Evolutionary conservation across 2,329 filamentous ascomycete genomes (phyloP).

Genomic region (Plectosphaerella plurivora): DNA sequence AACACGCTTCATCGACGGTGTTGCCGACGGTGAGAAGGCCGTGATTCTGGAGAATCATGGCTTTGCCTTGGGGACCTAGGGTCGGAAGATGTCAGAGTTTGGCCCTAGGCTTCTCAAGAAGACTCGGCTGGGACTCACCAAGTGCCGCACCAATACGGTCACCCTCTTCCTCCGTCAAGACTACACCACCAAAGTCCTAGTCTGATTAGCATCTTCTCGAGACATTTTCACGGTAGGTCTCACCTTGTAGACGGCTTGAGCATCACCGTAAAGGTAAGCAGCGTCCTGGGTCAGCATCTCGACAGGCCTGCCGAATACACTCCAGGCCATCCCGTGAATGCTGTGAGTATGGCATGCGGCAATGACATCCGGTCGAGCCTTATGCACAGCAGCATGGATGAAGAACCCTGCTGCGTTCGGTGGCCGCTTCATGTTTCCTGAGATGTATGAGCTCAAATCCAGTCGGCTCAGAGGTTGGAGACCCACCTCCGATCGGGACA

Average conservation of each 20-base stretch:
- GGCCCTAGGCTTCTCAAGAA: slow-evolving; percentile 34
- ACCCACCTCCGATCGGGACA: slow-evolving; percentile 50
- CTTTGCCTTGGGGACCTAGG: slow-evolving; percentile 48
- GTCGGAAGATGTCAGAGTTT: slow-evolving; percentile 30
- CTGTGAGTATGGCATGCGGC: slow-evolving; percentile 68
- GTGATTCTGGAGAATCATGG: slow-evolving; percentile 65
- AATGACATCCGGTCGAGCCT: slow-evolving; percentile 59
- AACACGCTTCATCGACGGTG: slow-evolving; percentile 72
- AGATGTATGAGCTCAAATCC: neutral
- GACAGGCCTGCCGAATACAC: slow-evolving; percentile 56
- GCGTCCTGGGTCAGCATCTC: slow-evolving; percentile 70
- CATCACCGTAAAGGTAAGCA: slow-evolving; percentile 53
- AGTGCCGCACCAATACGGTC: neutral
- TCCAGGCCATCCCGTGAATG: slow-evolving; percentile 64
- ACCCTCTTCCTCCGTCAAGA: slow-evolving; percentile 43
- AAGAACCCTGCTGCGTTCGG: slow-evolving; percentile 66
- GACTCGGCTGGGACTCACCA: slow-evolving; percentile 36
- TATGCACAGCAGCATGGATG: slow-evolving; percentile 64
- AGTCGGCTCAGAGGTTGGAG: neutral
- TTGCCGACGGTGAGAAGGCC: slow-evolving; percentile 65
- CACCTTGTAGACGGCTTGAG: neutral
- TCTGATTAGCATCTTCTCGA: neutral
- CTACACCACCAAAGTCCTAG: slow-evolving; percentile 28
- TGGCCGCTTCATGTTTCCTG: slow-evolving; percentile 22
- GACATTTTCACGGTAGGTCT: too few relatives aligned